Evolutionary conservation across 257 asterid species (phyloP).

Genomic region (Linderniella brevidens): DNA sequence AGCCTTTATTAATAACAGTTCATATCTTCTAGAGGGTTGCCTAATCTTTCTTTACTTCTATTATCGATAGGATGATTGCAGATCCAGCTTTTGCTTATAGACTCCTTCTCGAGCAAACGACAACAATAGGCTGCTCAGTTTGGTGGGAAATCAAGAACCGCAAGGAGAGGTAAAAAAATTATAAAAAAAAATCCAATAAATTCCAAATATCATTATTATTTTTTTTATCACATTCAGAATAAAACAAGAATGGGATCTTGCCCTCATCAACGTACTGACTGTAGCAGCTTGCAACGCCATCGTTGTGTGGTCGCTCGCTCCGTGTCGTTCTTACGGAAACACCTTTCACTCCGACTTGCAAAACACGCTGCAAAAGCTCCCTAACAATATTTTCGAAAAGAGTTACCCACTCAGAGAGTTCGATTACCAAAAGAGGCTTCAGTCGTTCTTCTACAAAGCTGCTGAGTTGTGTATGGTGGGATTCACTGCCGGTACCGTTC

Average conservation of each 20-base stretch:
- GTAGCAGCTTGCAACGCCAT: conserved; percentile 84
- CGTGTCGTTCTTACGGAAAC: conserved; percentile 92
- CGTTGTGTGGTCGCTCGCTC: conserved; percentile 91
- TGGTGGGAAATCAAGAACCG: conserved; percentile 93
- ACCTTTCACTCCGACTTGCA: conserved; percentile 90
- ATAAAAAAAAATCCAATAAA: not conserved
- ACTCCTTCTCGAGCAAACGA: conserved; percentile 80
- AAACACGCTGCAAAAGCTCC: conserved; percentile 94
- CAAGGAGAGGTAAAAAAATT: conserved; percentile 52
- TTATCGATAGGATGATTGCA: conserved; percentile 83
- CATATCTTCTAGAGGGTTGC: too few relatives aligned
- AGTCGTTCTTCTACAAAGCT: conserved; percentile 79
- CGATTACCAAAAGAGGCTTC: conserved; percentile 73
- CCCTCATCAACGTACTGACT: conserved; percentile 82
- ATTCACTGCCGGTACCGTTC: conserved; percentile 79
- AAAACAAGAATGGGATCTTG: conserved; percentile 98
- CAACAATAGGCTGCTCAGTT: conserved; percentile 84
- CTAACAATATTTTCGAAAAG: conserved; percentile 80
- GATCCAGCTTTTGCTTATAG: conserved; percentile 81
- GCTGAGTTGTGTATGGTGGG: conserved; percentile 94
- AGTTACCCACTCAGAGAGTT: conserved; percentile 87
- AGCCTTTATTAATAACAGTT: too few relatives aligned
- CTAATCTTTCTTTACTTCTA: conserved; percentile 7
- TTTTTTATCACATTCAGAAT: conserved; percentile 30
- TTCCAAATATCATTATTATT: conserved; percentile 1